Conservation (phyloP, 2,329 filamentous ascomycete genomes). For the Aspergillus bombycis region DNA sequence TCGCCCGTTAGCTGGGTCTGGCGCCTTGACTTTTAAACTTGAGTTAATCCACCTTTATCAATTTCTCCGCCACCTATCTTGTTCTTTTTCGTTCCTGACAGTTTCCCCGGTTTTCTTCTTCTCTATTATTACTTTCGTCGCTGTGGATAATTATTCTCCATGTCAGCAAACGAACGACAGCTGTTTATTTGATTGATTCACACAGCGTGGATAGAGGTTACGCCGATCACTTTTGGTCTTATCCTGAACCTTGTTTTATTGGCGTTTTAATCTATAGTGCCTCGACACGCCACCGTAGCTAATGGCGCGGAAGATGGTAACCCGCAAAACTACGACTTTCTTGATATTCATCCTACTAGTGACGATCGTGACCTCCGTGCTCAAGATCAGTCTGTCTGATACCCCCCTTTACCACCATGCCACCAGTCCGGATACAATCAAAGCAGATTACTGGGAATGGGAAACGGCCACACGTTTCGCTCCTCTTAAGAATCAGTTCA, state of each 20-base stretch:
- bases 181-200: neutral
- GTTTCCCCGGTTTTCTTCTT: no score
- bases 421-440: neutral
- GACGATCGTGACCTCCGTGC: conserved; percentile 9
- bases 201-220: neutral
- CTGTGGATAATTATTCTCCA: neutral
- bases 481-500: neutral
- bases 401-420: conserved; percentile 11
- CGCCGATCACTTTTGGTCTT: neutral
- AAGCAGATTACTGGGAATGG: conserved; percentile 27
- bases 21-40: neutral
- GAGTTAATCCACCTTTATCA: neutral
- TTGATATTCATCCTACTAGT: conserved; percentile 10
- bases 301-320: neutral
- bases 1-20: neutral
- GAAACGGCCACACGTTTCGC: conserved; percentile 25
- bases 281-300: neutral
- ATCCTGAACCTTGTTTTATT: neutral
- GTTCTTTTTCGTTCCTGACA: neutral
- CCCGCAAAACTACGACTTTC: conserved; percentile 11
- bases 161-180: neutral
- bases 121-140: neutral
- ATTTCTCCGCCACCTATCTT: neutral
- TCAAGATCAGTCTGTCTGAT: conserved; percentile 8
- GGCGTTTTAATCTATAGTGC: neutral